Base-by-base conservation (phyloP, 805 yeast genomes). In the Suhomyces prunicola region DNA sequence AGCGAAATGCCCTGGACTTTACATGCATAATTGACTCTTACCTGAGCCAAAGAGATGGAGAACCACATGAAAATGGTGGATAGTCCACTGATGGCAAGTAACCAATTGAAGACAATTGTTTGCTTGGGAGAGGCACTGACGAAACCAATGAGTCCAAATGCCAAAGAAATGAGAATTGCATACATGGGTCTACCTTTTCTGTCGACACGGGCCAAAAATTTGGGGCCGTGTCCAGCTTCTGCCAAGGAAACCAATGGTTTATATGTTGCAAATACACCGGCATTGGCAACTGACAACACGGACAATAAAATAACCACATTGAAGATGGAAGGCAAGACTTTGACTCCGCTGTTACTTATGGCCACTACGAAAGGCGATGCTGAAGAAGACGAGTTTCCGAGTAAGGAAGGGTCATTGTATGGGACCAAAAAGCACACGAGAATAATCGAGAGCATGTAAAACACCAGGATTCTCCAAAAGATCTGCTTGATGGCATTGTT, bases 51-150 rank as follows among this genome's bases (percentile, higher is more conserved):
- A 60, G 87, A 83, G 56, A 88, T 84, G 6, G 90, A 80, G 50
- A 86, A 86, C 96, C 96, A 88, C 22, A 88, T 85, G 69, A 86
- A 83, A 54, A 88, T 76, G n/a, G 91, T 83, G 1, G 91, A 82
- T 54, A 88, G 72, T 54, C 92, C 91, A 40, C 90, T 83, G 23
- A 88, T 67, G n/a, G 92, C 87, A 60, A 87, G 73, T 65, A 88
- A 69, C 94, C 94, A 88, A 55, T 75, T 75, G 71, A 88, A 88
- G 27, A 87, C 86, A 6, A 70, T 78, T 46, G 76, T 77, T 66
- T 83, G 82, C 52, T 77, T 69, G 2, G 77, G 69, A 31, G 87
- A 80, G 6, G 89, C 88, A 45, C 86, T 81, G 42, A 88, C 73
- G 66, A 81, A 85, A 49, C 88, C 82, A 19, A 85, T 62, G 53